Base-by-base conservation (phyloP, 2,329 filamentous ascomycete genomes). In the Parascedosporium putredinis region DNA sequence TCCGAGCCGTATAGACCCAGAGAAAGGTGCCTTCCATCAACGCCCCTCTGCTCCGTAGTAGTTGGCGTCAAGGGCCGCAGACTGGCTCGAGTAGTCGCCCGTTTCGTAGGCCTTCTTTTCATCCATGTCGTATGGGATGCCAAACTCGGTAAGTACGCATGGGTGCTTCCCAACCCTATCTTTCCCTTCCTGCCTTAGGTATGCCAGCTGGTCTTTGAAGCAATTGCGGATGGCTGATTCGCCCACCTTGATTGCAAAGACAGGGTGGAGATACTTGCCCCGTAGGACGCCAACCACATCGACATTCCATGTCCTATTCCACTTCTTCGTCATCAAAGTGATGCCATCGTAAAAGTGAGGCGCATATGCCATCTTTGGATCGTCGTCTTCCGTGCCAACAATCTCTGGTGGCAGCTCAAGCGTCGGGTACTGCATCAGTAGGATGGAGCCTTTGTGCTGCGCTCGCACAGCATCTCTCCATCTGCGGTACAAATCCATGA, bases 101-200 rank as follows among this genome's bases (percentile, higher is more conserved):
- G 88, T 95, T 67, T 88, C 87, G 68, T 98, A 98, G 1, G 93
- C 93, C 60, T 93, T 76, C 66, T 95, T 90, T 56, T 95, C 83
- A 60, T 98, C 91, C 94, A 98, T 97, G 62, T 98, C 93, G 62
- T 95, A 98, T 0, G 93, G 93, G 52, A 98, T 96, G 6, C 93
- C 93, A 59, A 97, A 97, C 62, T 98, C 93, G 1, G 88, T 94
- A 64, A 96, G 81, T 4, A 98, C 68, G 57, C 89, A 88, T 0
- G 93, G 93, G 58, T 94, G 90, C 20, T 86, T 81, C 18, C 93
- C 93, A 72, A 89, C 88, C 52, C 88, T 82, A 50, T 95, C 84
- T n/a, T 85, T 68, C 1, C 91, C 94, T 66, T 98, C 93, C 56
- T 94, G 76, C 46, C 83, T 78, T 48, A 98, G 85, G 1, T 84